Conservation (phyloP, 192 early-diverging fungal genomes). For the Dispira parvispora region DNA sequence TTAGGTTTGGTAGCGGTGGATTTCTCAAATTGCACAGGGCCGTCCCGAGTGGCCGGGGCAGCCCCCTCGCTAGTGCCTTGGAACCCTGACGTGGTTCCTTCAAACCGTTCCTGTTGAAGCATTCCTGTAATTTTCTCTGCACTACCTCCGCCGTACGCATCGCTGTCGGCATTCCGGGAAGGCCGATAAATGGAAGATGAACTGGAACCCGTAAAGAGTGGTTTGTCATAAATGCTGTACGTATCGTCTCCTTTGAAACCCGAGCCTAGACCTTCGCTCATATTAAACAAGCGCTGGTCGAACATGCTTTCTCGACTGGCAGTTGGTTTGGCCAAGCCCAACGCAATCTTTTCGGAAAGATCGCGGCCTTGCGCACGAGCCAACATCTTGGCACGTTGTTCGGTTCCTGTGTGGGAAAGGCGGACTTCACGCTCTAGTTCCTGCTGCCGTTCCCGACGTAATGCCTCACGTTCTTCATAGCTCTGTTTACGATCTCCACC, state of each 20-base stretch:
- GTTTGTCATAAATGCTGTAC: slow-evolving; percentile 92
- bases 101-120: slow-evolving; percentile 51
- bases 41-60: slow-evolving; percentile 38
- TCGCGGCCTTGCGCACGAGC: slow-evolving; percentile 66
- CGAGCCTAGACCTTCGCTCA: slow-evolving; percentile 62
- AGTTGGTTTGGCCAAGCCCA: slow-evolving; percentile 89
- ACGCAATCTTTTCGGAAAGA: slow-evolving; percentile 96
- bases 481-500: slow-evolving; percentile 23
- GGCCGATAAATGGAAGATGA: slow-evolving; percentile 66
- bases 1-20: slow-evolving; percentile 24
- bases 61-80: slow-evolving; percentile 56
- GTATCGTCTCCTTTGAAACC: slow-evolving; percentile 85
- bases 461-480: slow-evolving; percentile 63
- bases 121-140: slow-evolving; percentile 51
- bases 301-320: slow-evolving; percentile 78
- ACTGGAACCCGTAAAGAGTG: slow-evolving; percentile 60
- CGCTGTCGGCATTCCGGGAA: slow-evolving; percentile 36
- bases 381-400: slow-evolving; percentile 63
- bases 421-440: slow-evolving; percentile 76
- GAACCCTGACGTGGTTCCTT: slow-evolving; percentile 17
- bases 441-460: slow-evolving; percentile 65
- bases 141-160: slow-evolving; percentile 39
- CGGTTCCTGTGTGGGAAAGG: slow-evolving; percentile 75
- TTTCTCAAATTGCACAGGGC: slow-evolving; percentile 91
- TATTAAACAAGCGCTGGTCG: slow-evolving; percentile 91